Evolutionary conservation across 2,329 filamentous ascomycete species (phyloP).

Genomic region (Mycocentrospora acerina): DNA sequence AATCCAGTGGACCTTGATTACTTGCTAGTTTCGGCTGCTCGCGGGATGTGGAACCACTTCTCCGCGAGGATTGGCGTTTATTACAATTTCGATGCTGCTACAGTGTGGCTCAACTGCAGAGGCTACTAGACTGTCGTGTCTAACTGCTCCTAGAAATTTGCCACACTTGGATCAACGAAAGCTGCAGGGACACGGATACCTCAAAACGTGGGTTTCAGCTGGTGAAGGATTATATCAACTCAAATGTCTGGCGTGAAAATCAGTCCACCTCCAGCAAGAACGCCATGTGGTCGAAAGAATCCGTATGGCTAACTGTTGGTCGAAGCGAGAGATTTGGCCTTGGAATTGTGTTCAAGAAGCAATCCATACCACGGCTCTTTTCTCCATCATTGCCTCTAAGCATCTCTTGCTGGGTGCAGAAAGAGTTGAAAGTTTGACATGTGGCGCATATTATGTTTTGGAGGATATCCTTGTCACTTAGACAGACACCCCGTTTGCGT

Average conservation of each 20-base stretch:
- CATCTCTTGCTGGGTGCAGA: no score
- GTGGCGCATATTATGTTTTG: no score
- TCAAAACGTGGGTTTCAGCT: background rate
- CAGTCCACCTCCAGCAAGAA: conserved; percentile 6
- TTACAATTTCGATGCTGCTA: conserved; percentile 5
- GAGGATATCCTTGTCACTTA: no score
- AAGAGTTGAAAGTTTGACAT: no score
- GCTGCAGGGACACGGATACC: conserved; percentile 2
- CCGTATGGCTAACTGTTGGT: no score
- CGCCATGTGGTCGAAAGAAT: background rate
- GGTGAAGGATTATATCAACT: conserved; percentile 6
- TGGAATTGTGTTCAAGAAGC: background rate
- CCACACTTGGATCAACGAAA: conserved; percentile 3
- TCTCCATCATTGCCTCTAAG: no score
- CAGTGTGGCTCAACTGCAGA: conserved; percentile 1
- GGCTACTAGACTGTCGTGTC: conserved; percentile 10
- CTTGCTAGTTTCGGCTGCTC: conserved; percentile 1
- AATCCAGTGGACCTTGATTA: background rate
- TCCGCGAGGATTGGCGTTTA: conserved; percentile 6
- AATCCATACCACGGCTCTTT: no score
- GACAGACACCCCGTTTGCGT: no score
- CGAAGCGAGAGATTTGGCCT: background rate
- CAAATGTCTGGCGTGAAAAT: conserved; percentile 10
- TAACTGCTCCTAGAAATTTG: conserved; percentile 6
- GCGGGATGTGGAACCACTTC: conserved; percentile 8